These are phyloP conservation scores for Vigna reflexopilosa DNA, from an alignment of 306 rosid genomes.

Conservation along the genomic window DNA sequence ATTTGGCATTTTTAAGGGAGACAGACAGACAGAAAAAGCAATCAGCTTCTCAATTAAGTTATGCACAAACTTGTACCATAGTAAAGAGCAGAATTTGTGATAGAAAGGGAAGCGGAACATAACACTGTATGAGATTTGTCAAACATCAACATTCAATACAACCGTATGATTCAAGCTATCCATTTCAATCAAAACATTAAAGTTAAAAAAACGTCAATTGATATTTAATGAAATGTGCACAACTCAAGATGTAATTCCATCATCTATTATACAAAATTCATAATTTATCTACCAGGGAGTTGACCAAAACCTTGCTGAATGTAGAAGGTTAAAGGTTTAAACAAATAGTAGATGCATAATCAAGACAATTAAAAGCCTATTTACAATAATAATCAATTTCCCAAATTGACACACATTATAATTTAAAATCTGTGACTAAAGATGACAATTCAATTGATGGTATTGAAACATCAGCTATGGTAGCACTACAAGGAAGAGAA, in stretches of 20 bases:
- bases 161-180: conserved; percentile 20
- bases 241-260: conserved; percentile 19
- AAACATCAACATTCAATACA: conserved; percentile 23
- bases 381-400: not conserved
- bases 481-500: too few relatives aligned
- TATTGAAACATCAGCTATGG: too few relatives aligned
- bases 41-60: conserved; percentile 36
- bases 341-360: not conserved
- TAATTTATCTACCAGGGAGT: conserved; percentile 23
- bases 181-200: not conserved
- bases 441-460: too few relatives aligned
- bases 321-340: not conserved
- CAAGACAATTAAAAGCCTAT: conserved; percentile 11
- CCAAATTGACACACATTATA: not conserved
- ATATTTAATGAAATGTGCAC: conserved; percentile 17
- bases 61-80: conserved; percentile 10
- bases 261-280: conserved; percentile 1
- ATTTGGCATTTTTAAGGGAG: conserved; percentile 28
- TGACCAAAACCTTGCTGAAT: conserved; percentile 3
- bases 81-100: not conserved
- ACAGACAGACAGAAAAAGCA: not conserved
- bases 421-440: not conserved
- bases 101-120: conserved; percentile 9
- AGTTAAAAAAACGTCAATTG: not conserved
- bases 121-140: conserved; percentile 1